Conservation (phyloP, 108 stramenopile species). For the Pseudonitzschia multiseries region DNA sequence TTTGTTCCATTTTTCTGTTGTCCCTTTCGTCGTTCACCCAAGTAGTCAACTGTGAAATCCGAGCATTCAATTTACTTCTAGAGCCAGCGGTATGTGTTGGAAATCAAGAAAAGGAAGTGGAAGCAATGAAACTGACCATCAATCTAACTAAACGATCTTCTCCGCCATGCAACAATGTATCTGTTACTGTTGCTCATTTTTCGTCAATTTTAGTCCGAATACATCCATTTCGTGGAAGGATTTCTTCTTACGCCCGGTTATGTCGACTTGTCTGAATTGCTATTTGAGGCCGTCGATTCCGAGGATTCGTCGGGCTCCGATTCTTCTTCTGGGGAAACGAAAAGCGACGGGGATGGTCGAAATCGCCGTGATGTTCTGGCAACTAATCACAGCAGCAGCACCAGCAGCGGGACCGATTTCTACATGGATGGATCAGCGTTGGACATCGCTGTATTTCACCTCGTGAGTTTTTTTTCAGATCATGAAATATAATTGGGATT, state of each 20-base stretch:
- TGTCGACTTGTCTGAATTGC: conserved; percentile 65
- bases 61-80: conserved; percentile 34
- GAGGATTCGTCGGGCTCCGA: not conserved
- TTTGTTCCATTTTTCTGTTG: not conserved
- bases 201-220: conserved; percentile 36
- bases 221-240: conserved; percentile 72
- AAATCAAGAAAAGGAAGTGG: not conserved
- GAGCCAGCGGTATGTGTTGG: conserved; percentile 31
- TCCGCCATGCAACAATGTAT: not conserved
- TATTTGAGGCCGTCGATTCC: conserved; percentile 33
- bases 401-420: conserved; percentile 29
- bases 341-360: conserved; percentile 22
- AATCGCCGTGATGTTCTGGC: not conserved
- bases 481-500: not conserved
- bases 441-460: conserved; percentile 35
- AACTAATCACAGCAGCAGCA: conserved; percentile 26
- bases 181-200: conserved; percentile 1
- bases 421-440: conserved; percentile 30
- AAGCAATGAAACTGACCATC: not conserved
- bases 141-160: not conserved
- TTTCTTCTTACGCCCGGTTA: conserved; percentile 77
- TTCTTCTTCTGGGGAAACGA: not conserved
- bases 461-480: conserved; percentile 21
- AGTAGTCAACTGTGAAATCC: conserved; percentile 33
- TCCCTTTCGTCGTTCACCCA: not conserved